Evolutionary conservation across 495 filamentous ascomycete species (phyloP).

Genomic region (Aspergillus bridgeri): DNA sequence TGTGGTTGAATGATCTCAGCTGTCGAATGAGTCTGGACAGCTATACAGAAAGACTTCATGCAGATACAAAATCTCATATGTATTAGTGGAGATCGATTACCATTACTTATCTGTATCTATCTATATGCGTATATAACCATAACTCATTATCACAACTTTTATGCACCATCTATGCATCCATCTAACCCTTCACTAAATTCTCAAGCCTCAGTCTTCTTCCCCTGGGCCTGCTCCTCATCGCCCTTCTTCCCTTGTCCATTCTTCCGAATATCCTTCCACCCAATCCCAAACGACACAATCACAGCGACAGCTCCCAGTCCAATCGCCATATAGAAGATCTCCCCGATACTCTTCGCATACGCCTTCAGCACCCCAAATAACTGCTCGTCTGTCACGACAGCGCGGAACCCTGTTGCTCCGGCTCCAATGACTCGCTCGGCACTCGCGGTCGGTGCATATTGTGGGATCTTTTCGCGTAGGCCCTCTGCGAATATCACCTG

Average conservation of each 20-base stretch:
- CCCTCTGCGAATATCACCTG: conserved; percentile 74
- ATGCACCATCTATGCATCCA: too few species aligned
- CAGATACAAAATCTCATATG: too few species aligned
- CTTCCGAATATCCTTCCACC: conserved; percentile 15
- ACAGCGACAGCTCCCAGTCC: background rate
- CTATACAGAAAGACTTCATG: too few species aligned
- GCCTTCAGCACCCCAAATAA: conserved; percentile 60
- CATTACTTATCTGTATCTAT: too few species aligned
- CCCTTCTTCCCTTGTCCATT: background rate
- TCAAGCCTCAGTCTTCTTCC: too few species aligned
- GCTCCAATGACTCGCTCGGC: conserved; percentile 48
- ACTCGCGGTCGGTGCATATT: conserved; percentile 50
- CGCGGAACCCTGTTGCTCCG: conserved; percentile 65
- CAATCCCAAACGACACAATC: conserved; percentile 5
- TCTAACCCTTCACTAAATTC: too few species aligned
- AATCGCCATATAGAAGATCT: conserved; percentile 46
- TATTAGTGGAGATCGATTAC: too few species aligned
- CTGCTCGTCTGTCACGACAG: conserved; percentile 36
- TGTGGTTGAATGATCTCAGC: too few species aligned
- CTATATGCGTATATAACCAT: too few species aligned
- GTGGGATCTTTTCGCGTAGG: conserved; percentile 53
- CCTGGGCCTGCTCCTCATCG: background rate
- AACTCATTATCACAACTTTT: too few species aligned
- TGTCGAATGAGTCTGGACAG: too few species aligned
- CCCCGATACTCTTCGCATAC: conserved; percentile 65